Conservation (phyloP, 768 basidiomycete genomes). For the Suillus subaureus region DNA sequence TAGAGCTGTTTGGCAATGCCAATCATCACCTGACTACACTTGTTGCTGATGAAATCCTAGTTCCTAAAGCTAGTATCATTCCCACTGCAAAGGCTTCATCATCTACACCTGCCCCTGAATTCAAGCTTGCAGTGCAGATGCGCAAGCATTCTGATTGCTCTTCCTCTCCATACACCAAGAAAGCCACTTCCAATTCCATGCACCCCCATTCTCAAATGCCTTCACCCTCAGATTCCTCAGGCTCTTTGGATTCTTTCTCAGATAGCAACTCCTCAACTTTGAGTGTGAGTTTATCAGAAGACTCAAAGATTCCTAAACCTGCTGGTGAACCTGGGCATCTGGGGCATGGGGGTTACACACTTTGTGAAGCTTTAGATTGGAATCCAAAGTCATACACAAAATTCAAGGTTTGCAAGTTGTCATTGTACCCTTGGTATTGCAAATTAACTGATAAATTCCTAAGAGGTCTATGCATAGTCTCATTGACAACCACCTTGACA, state of each 20-base stretch:
- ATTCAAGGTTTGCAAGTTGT: conserved; percentile 22
- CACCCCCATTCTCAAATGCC: neutral
- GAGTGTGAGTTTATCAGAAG: conserved; percentile 8
- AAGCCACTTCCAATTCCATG: neutral
- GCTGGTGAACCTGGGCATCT: conserved; percentile 25
- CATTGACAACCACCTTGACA: conserved; percentile 14
- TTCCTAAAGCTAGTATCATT: neutral
- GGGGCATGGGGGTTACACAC: conserved; percentile 27
- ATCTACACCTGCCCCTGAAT: neutral
- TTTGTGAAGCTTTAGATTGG: conserved; percentile 24
- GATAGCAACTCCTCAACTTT: conserved; percentile 1
- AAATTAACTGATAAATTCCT: neutral
- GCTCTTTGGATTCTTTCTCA: conserved; percentile 1
- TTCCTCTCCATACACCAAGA: too few species aligned
- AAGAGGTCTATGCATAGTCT: conserved; percentile 5
- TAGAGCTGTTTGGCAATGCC: neutral
- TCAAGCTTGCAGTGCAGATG: neutral
- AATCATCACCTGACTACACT: neutral
- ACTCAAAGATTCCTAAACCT: conserved; percentile 28
- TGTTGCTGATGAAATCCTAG: conserved; percentile 8
- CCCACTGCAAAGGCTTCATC: neutral
- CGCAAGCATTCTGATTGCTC: neutral
- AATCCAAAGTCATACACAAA: conserved; percentile 15
- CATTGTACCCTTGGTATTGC: neutral
- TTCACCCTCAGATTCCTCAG: neutral